These are phyloP conservation scores for Candida anutae DNA, from an alignment of 1,139 yeast species.

Conservation along the genomic window DNA sequence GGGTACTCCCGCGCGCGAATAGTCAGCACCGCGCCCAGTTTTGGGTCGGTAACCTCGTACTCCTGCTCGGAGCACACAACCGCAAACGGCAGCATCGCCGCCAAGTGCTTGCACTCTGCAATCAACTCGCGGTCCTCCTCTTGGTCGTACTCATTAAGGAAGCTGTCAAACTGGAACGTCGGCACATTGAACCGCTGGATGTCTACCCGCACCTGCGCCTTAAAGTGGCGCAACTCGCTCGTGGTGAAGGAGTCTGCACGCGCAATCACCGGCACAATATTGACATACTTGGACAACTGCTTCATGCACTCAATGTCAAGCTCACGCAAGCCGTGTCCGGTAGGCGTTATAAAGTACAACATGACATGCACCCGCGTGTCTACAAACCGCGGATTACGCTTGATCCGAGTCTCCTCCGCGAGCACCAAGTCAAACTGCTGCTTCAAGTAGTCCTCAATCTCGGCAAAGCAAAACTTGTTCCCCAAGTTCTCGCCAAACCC, in stretches of 20 bases:
- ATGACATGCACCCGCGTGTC: constrained; percentile 73
- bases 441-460: constrained; percentile 69
- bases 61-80: constrained; percentile 65
- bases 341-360: constrained; percentile 63
- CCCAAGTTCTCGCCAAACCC: constrained; percentile 71
- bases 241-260: constrained; percentile 84
- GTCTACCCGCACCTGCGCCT: constrained; percentile 55
- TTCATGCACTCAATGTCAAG: constrained; percentile 72
- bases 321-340: constrained; percentile 74
- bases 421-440: constrained; percentile 89
- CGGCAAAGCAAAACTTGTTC: constrained; percentile 54
- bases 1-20: constrained; percentile 85
- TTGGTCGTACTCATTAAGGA: constrained; percentile 34
- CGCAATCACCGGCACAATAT: constrained; percentile 80
- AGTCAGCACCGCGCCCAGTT: constrained; percentile 43
- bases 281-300: constrained; percentile 70
- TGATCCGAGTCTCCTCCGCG: constrained; percentile 84
- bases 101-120: constrained; percentile 71
- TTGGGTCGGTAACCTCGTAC: constrained; percentile 43
- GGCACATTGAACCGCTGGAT: constrained; percentile 74
- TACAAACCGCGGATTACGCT: constrained; percentile 76
- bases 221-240: constrained; percentile 56
- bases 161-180: constrained; percentile 62
- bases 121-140: constrained; percentile 67
- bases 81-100: constrained; percentile 80